These are phyloP conservation scores for Farysia itapuensis DNA, from an alignment of 1,284 basidiomycete species.

Conservation along the genomic window DNA sequence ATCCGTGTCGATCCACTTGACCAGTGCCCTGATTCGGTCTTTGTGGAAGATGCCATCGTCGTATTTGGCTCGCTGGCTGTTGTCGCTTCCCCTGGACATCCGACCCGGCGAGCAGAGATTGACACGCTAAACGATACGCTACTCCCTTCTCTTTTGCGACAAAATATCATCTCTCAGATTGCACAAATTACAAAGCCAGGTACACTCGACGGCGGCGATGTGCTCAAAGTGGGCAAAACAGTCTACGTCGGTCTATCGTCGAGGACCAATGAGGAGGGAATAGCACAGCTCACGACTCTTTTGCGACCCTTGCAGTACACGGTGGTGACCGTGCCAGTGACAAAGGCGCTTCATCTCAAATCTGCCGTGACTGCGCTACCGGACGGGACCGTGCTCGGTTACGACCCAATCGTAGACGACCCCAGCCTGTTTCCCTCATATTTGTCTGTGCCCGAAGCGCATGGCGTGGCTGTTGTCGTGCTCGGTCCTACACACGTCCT, in stretches of 20 bases:
- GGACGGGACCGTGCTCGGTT: constrained; percentile 20
- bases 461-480: constrained; percentile 23
- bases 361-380: constrained; percentile 21
- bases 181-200: constrained; percentile 8
- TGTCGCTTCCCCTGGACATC: constrained; percentile 5
- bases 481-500: constrained; percentile 3
- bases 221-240: constrained; percentile 12
- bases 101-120: constrained; percentile 5
- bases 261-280: constrained; percentile 14
- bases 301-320: constrained; percentile 2
- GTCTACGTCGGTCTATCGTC: constrained; percentile 12
- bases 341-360: constrained; percentile 29
- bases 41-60: constrained; percentile 24
- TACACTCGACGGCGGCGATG: constrained; percentile 29
- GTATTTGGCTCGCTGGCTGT: constrained; percentile 3
- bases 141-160: neutral
- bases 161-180: neutral
- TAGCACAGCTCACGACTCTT: constrained; percentile 5
- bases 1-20: neutral
- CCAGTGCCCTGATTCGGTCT: constrained; percentile 16
- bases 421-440: constrained; percentile 4
- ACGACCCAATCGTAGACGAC: constrained; percentile 12
- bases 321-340: constrained; percentile 11
- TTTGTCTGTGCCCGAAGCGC: constrained; percentile 10
- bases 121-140: too few species aligned